A percentile compares a stretch with the other conserved stretches of the same genome.
Conservation (phyloP, 352 stramenopile genomes). For the Globisporangium polare region DNA sequence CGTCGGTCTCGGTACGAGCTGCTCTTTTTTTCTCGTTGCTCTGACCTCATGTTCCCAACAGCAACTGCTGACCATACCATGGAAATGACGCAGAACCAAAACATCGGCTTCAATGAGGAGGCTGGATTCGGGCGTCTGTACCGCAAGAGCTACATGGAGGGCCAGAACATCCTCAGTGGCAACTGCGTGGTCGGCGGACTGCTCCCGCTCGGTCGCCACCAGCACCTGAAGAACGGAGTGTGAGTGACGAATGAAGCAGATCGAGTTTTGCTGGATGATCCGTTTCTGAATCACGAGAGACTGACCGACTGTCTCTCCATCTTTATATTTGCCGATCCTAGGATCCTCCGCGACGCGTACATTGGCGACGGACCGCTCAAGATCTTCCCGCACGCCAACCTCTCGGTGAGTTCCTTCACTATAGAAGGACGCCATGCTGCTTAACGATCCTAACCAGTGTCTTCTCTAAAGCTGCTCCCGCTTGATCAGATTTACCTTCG, state of each 20-base stretch:
- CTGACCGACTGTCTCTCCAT: neutral
- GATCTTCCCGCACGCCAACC: conserved; percentile 57
- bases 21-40: neutral
- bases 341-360: conserved; percentile 66
- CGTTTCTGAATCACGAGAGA: neutral
- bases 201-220: conserved; percentile 67
- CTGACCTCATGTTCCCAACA: neutral
- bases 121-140: conserved; percentile 74
- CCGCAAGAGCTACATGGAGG: conserved; percentile 70
- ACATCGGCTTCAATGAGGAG: conserved; percentile 47
- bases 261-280: neutral
- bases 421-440: neutral
- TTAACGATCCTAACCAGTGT: neutral
- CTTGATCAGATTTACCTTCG: conserved; percentile 67
- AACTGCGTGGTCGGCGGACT: conserved; percentile 71
- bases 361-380: conserved; percentile 67
- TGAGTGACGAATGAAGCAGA: conserved; percentile 17
- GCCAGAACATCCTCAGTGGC: conserved; percentile 73
- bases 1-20: conserved; percentile 63
- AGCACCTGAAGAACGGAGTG: conserved; percentile 74
- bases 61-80: neutral
- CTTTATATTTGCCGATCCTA: conserved; percentile 12
- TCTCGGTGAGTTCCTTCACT: conserved; percentile 37
- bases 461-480: conserved; percentile 28
- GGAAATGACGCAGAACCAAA: conserved; percentile 46